Evolutionary conservation across 2,329 filamentous ascomycete species (phyloP).

Genomic region (Clonostachys chloroleuca): DNA sequence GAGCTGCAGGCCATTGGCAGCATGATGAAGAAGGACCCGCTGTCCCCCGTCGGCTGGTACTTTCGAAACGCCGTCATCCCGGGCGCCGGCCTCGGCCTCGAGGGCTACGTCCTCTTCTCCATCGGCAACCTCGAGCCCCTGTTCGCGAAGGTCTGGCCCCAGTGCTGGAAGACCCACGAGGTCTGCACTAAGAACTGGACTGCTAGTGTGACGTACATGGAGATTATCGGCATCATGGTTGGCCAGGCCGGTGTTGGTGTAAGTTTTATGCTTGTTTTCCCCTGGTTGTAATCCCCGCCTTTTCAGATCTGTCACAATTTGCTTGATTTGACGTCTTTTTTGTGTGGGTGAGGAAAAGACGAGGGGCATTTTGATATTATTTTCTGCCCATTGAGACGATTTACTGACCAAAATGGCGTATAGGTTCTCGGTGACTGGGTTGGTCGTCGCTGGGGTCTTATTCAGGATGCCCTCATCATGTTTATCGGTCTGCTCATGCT

Average conservation of each 20-base stretch:
- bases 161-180: slow-evolving; percentile 67
- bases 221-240: slow-evolving; percentile 92
- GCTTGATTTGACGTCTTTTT: background rate
- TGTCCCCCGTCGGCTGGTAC: slow-evolving; percentile 82
- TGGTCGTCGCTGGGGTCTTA: slow-evolving; percentile 89
- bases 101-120: slow-evolving; percentile 95
- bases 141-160: slow-evolving; percentile 69
- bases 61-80: slow-evolving; percentile 88
- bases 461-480: slow-evolving; percentile 94
- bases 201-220: slow-evolving; percentile 81
- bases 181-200: slow-evolving; percentile 79
- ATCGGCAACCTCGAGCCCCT: slow-evolving; percentile 89
- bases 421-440: slow-evolving; percentile 65
- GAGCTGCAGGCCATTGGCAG: slow-evolving; percentile 65
- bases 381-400: too few relatives aligned
- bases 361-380: too few relatives aligned
- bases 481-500: slow-evolving; percentile 89
- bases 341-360: too few relatives aligned
- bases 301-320: background rate
- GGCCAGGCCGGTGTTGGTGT: slow-evolving; percentile 87
- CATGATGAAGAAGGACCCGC: slow-evolving; percentile 84
- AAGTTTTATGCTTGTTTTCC: slow-evolving; percentile 17
- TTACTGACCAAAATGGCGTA: background rate
- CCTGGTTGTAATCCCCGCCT: background rate
- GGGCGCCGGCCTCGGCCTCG: slow-evolving; percentile 85